Conservation (phyloP, 2,329 filamentous ascomycete species). For the Trichoderma breve region DNA sequence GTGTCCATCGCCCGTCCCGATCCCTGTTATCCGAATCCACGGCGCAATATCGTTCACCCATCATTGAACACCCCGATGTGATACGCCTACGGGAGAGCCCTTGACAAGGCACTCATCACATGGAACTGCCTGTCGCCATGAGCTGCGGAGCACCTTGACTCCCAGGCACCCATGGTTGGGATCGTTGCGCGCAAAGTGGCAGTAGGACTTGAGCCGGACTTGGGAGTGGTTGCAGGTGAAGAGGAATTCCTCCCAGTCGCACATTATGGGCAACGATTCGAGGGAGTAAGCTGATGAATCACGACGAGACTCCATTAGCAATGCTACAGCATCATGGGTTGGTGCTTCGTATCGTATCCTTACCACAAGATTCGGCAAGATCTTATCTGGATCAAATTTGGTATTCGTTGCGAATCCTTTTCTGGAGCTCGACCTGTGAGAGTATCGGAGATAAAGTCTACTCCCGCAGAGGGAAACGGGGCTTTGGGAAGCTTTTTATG, state of each 20-base stretch:
- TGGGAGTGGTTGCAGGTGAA: conserved; percentile 64
- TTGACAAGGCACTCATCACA: conserved; percentile 48
- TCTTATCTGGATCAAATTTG: background rate
- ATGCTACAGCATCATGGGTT: background rate
- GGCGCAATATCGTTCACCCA: background rate
- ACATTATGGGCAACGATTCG: conserved; percentile 50
- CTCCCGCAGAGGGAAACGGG: background rate
- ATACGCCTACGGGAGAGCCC: background rate
- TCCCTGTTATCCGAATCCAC: background rate
- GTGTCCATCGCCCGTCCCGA: background rate
- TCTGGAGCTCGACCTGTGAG: background rate
- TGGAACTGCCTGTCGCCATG: conserved; percentile 54
- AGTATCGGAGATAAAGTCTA: background rate
- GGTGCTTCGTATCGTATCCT: background rate
- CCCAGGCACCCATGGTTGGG: conserved; percentile 66
- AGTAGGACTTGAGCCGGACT: conserved; percentile 63
- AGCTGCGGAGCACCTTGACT: conserved; percentile 62
- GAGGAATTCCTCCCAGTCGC: conserved; percentile 67
- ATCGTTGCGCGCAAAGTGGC: conserved; percentile 73
- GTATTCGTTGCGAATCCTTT: background rate
- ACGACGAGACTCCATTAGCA: background rate
- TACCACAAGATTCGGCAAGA: background rate
- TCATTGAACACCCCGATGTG: background rate
- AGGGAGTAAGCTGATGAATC: background rate
- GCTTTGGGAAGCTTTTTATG: conserved; percentile 1